Evolutionary conservation across 2,329 filamentous ascomycete genomes (phyloP).

Genomic region (Neonectria neomacrospora): DNA sequence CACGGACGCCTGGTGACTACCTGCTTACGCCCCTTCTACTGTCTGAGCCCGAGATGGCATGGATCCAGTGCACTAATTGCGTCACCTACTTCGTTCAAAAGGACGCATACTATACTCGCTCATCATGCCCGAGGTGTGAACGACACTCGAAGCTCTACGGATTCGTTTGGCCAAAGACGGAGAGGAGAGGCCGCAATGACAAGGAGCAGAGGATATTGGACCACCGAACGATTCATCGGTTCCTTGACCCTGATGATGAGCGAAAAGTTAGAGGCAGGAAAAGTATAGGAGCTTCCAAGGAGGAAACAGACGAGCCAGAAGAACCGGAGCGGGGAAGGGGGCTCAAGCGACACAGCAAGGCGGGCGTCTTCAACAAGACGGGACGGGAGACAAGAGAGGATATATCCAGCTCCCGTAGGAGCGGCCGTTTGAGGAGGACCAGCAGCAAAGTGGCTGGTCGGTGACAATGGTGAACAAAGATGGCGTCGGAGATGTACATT

Average conservation of each 20-base stretch:
- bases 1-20: constrained; percentile 80
- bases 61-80: constrained; percentile 92
- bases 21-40: constrained; percentile 82
- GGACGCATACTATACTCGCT: constrained; percentile 86
- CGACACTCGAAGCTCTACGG: constrained; percentile 96
- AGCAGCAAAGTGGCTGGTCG: constrained; percentile 48
- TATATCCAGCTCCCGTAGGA: constrained; percentile 45
- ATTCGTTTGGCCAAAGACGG: constrained; percentile 95
- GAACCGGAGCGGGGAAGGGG: constrained; percentile 42
- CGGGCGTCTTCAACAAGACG: constrained; percentile 21
- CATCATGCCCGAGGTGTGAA: constrained; percentile 91
- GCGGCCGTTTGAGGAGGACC: constrained; percentile 49
- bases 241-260: constrained; percentile 78
- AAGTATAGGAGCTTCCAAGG: constrained; percentile 44
- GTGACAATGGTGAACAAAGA: constrained; percentile 21
- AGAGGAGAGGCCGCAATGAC: constrained; percentile 79
- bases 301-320: constrained; percentile 43
- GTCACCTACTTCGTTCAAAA: constrained; percentile 84
- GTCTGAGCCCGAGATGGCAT: constrained; percentile 78
- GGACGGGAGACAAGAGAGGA: constrained; percentile 35
- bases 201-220: constrained; percentile 79
- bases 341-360: constrained; percentile 32
- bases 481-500: constrained; percentile 11
- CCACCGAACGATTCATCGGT: constrained; percentile 88
- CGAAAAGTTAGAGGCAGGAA: constrained; percentile 60